Conservation (phyloP, 192 early-diverging fungal genomes). For the Podochytrium sp. region DNA sequence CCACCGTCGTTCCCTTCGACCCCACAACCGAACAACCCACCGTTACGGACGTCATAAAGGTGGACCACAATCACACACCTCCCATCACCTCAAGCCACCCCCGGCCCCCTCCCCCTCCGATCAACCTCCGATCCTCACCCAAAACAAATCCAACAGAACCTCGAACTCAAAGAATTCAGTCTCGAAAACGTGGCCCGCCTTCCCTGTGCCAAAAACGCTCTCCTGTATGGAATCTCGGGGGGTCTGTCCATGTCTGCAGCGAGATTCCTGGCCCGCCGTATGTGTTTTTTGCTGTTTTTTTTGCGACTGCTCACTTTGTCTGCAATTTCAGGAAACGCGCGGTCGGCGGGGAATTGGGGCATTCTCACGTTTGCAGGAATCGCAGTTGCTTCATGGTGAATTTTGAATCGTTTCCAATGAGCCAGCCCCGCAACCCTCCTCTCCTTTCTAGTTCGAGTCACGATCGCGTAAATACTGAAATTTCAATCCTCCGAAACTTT, state of each 20-base stretch:
- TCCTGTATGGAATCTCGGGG: constrained; percentile 28
- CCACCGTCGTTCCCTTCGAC: constrained; percentile 17
- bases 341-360: constrained; percentile 29
- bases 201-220: constrained; percentile 27
- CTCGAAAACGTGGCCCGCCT: constrained; percentile 11
- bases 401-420: not conserved
- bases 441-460: too few relatives aligned
- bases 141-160: constrained; percentile 4
- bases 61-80: too few relatives aligned
- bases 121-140: not conserved
- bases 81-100: too few relatives aligned
- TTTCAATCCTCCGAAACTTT: not conserved
- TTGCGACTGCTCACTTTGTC: not conserved
- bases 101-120: too few relatives aligned
- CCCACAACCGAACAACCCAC: not conserved
- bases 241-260: constrained; percentile 10
- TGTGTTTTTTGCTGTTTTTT: not conserved
- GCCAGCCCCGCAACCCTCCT: not conserved
- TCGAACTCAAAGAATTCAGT: constrained; percentile 14
- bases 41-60: constrained; percentile 5
- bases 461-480: too few relatives aligned
- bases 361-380: constrained; percentile 23
- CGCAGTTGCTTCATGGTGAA: constrained; percentile 23
- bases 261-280: constrained; percentile 12
- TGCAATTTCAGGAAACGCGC: not conserved